Evolutionary conservation across 2,329 filamentous ascomycete genomes (phyloP), one percentile per base, ranked within the genome.

Genomic region (Hortaea werneckii): DNA sequence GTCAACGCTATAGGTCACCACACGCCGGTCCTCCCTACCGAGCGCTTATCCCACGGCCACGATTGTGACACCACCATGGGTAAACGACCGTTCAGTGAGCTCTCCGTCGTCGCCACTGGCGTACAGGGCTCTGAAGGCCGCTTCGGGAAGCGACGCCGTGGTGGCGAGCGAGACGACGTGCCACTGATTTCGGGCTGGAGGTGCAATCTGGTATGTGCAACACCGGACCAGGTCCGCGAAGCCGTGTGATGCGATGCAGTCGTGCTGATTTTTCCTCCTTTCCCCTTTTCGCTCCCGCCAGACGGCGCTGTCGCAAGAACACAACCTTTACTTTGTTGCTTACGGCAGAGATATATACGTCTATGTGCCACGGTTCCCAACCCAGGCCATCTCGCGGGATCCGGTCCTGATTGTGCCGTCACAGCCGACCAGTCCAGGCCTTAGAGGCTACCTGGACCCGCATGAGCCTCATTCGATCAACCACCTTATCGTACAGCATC

Each of bases 301-400:
- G 62, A 74, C 70, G 11, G 70, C 61, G 5, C 58, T 74, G 9
- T 73, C 71, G 11, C 65, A 68, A 42, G 51, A 54, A 2, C 62
- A 67, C 55, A 73, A 75, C 45, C 61, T 73, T n/a, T 74, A 68
- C 54, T 72, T 74, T 45, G 59, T 73, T n/a, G 71, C 69, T 9
- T 66, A 64, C 46, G 58, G 53, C 13, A 55, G 62, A 42, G 50
- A 57, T 1, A 62, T 75, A 7, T 60, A 67, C 42, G 61, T 73
- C 29, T 71, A 69, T 48, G 55, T 65, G 42, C 71, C 71, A 28
- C 59, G 50, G 8, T 73, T 67, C 48, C 68, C 69, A 1, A 55
- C 63, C 29, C 71, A 74, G 46, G 50, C 35, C 3, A 46, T 73
- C 3, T 50, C 62, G 7, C 46, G 42, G 8, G 49, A 64, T 7